Conservation (phyloP, 2,329 filamentous ascomycete species). For the Exophiala bonariae region DNA sequence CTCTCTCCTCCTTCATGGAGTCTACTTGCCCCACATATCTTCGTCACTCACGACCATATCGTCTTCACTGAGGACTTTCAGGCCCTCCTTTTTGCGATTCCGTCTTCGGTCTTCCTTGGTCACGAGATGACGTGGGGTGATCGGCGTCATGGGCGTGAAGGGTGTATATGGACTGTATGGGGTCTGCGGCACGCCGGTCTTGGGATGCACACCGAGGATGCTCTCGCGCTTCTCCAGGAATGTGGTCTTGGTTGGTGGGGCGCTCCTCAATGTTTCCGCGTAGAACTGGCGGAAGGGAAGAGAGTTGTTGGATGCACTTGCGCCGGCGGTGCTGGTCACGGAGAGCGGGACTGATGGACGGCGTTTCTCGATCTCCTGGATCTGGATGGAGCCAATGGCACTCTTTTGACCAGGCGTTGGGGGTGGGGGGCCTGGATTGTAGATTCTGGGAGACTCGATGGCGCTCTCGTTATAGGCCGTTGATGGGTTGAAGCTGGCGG, state of each 20-base stretch:
- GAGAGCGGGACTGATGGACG: constrained; percentile 12
- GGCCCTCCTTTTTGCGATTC: constrained; percentile 42
- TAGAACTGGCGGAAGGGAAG: constrained; percentile 47
- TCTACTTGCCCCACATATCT: constrained; percentile 48
- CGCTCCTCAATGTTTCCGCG: constrained; percentile 38
- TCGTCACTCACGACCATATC: constrained; percentile 47
- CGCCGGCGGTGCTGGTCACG: constrained; percentile 8
- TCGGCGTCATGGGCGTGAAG: constrained; percentile 49
- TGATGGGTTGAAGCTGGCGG: constrained; percentile 44
- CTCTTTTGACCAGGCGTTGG: constrained; percentile 43
- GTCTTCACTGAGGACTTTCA: constrained; percentile 46
- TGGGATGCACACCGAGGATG: constrained; percentile 37
- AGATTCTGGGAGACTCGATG: constrained; percentile 58
- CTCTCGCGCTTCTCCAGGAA: constrained; percentile 44
- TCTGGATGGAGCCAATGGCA: background rate
- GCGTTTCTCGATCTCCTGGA: constrained; percentile 11
- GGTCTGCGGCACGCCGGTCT: constrained; percentile 47
- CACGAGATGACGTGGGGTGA: constrained; percentile 45
- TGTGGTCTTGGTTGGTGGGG: constrained; percentile 50
- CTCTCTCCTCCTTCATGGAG: constrained; percentile 5
- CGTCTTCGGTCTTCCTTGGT: constrained; percentile 45
- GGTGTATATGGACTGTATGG: constrained; percentile 54
- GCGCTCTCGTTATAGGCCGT: constrained; percentile 50
- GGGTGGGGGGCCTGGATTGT: constrained; percentile 58
- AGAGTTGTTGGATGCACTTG: constrained; percentile 34